Conservation (phyloP, 768 basidiomycete genomes). For the Boletus rex-veris region DNA sequence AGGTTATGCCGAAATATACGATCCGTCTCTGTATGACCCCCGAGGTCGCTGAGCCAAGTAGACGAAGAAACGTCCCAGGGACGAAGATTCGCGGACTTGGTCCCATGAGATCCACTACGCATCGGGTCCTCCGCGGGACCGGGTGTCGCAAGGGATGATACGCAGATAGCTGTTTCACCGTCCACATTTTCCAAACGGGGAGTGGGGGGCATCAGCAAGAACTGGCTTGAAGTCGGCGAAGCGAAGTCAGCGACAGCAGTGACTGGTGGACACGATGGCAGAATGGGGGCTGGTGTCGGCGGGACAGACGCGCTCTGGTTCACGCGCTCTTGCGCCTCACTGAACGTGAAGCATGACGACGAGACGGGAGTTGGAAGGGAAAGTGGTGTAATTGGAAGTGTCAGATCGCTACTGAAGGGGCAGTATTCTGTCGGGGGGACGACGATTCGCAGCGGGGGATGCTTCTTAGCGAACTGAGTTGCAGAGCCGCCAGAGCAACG, state of each 20-base stretch:
- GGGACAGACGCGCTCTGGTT: slow-evolving; percentile 6
- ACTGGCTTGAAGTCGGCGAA: slow-evolving; percentile 29
- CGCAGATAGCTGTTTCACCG: slow-evolving; percentile 8
- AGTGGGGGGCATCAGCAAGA: slow-evolving; percentile 27
- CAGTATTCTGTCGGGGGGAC: slow-evolving; percentile 34
- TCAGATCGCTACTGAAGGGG: slow-evolving; percentile 32
- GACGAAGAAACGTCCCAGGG: slow-evolving; percentile 22
- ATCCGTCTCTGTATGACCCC: slow-evolving; percentile 31
- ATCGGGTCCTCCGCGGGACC: slow-evolving; percentile 1
- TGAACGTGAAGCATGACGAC: slow-evolving; percentile 27
- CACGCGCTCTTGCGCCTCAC: slow-evolving; percentile 11
- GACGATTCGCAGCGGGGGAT: slow-evolving; percentile 26
- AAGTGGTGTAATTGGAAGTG: slow-evolving; percentile 26
- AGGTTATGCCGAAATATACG: slow-evolving; percentile 28
- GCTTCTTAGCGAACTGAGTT: slow-evolving; percentile 15
- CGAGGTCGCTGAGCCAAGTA: slow-evolving; percentile 33
- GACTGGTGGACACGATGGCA: slow-evolving; percentile 4
- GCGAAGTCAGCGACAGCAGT: slow-evolving; percentile 12
- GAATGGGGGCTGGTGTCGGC: slow-evolving; percentile 7
- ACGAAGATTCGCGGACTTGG: slow-evolving; percentile 14
- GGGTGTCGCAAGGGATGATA: slow-evolving; percentile 11
- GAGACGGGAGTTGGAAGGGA: slow-evolving; percentile 25
- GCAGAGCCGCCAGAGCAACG: slow-evolving; percentile 7
- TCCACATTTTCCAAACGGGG: slow-evolving; percentile 11
- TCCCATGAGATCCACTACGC: slow-evolving; percentile 4